These are phyloP conservation scores for Solanum appendiculatum DNA, from an alignment of 257 asterid species.

Conservation along the genomic window DNA sequence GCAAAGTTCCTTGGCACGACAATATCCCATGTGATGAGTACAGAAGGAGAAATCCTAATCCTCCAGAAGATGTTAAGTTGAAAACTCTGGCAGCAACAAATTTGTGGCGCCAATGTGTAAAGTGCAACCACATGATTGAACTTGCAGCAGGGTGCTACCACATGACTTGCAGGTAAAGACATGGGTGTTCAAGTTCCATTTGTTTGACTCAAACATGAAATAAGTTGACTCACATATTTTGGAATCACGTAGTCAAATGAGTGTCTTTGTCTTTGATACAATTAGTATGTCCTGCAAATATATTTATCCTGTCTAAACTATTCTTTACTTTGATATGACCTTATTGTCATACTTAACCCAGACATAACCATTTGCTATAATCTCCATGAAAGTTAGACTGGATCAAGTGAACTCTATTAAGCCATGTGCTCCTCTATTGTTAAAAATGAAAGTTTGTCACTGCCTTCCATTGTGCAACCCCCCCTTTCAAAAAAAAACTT, in stretches of 20 bases:
- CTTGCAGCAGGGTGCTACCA: slow-evolving; percentile 64
- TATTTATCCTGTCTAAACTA: neutral
- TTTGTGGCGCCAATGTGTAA: slow-evolving; percentile 52
- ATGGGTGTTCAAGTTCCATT: neutral
- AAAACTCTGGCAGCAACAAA: slow-evolving; percentile 35
- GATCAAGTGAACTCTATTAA: neutral
- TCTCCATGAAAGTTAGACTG: neutral
- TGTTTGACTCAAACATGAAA: neutral
- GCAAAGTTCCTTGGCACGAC: slow-evolving; percentile 57
- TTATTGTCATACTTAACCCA: neutral
- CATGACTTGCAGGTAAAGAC: slow-evolving; percentile 54
- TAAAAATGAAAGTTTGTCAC: neutral
- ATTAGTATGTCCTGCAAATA: neutral
- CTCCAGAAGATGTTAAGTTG: slow-evolving; percentile 34
- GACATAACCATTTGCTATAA: neutral
- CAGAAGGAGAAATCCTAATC: slow-evolving; percentile 18
- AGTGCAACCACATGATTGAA: slow-evolving; percentile 50
- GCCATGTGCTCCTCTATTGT: neutral
- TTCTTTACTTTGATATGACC: neutral
- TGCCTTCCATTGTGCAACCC: neutral
- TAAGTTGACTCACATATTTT: neutral
- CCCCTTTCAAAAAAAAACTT: neutral
- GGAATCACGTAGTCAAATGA: neutral
- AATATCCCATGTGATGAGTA: slow-evolving; percentile 24
- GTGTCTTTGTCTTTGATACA: neutral